Base-by-base conservation (phyloP, 345 rosid genomes). In the Eucalyptus virginea region DNA sequence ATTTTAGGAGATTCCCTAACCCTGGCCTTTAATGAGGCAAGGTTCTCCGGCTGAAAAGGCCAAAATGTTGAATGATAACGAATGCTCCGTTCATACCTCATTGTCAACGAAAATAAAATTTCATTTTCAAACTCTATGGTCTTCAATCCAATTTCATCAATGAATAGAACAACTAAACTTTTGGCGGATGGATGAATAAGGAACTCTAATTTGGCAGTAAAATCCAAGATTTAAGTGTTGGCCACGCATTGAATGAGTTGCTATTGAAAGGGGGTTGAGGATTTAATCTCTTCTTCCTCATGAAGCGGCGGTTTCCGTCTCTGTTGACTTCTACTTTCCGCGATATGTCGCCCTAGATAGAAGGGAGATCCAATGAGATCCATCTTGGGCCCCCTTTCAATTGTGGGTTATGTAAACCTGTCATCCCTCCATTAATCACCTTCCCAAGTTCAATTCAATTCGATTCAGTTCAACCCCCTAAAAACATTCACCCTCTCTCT, bases 11-110 rank as follows among this genome's bases (percentile, higher is more conserved):
- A 24, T 56, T 24, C 30, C 62, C 30, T 24, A 24, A 56, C 3
- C 30, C 6, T 9, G 30, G 62, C 62, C 62, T 24, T 56, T 56
- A 56, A 21, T 21, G 2, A 52, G 58, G 26, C 58, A 21, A 52
- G 58, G 58, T 52, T 52, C 11, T 52, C 58, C 26, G 58, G 58
- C 58, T 52, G 58, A 0, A 52, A 52, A 0, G 58, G 26, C 58
- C 58, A 52, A 52, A 52, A 52, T 52, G 58, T 52, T 52, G 26
- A 56, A 56, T 56, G 14, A 9, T 56, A 56, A 24, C 10, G 14
- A 56, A 56, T 24, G 62, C 62, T 56, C 62, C 62, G 14, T 56
- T 24, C 60, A 23, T 56, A 10, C 30, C 30, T 56, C 62, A 56
- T 24, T 56, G 62, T 26, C 62, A 56, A 24, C 14, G 62, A 56